Percentiles rank a stretch among this genome's conserved stretches.
phyloP scores from a whole-genome alignment of 1,139 yeast species.

The Kurtzmaniella quercitrusa region DNA sequence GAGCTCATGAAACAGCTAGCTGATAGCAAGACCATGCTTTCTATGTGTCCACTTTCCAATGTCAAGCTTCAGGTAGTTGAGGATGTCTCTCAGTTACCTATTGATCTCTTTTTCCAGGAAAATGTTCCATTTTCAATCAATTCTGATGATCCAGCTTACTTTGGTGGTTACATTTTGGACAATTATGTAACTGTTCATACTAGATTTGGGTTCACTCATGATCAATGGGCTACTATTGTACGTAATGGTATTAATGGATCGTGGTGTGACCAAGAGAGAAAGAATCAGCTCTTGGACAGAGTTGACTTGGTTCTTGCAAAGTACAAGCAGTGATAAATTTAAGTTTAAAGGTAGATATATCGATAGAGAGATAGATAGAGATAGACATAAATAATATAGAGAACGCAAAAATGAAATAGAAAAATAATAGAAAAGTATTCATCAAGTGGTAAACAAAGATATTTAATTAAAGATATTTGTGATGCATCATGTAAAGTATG shows the following conservation, averaged over 20 bases:
- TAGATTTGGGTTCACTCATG: constrained; percentile 53
- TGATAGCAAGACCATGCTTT: constrained; percentile 47
- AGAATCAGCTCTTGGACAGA: constrained; percentile 37
- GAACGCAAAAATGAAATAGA: too few relatives aligned
- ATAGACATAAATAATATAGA: not conserved
- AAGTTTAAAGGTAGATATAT: too few relatives aligned
- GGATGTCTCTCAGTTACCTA: constrained; percentile 62
- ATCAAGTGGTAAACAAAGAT: too few relatives aligned
- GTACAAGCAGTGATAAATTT: constrained; percentile 28
- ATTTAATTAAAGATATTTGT: too few relatives aligned
- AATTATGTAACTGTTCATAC: constrained; percentile 65
- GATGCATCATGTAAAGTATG: too few relatives aligned
- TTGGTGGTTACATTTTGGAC: constrained; percentile 77
- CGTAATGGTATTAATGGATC: constrained; percentile 64
- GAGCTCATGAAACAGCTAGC: constrained; percentile 55
- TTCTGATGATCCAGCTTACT: constrained; percentile 84
- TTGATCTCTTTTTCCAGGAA: constrained; percentile 51
- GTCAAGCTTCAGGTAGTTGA: constrained; percentile 70
- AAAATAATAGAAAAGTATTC: too few relatives aligned
- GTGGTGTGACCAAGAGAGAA: constrained; percentile 55
- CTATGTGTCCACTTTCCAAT: constrained; percentile 75
- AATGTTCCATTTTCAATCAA: constrained; percentile 72
- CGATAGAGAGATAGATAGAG: not conserved
- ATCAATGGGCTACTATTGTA: constrained; percentile 58
- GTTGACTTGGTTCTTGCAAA: constrained; percentile 47